Conservation (phyloP, 805 yeast genomes). For the Metschnikowia sp. region DNA sequence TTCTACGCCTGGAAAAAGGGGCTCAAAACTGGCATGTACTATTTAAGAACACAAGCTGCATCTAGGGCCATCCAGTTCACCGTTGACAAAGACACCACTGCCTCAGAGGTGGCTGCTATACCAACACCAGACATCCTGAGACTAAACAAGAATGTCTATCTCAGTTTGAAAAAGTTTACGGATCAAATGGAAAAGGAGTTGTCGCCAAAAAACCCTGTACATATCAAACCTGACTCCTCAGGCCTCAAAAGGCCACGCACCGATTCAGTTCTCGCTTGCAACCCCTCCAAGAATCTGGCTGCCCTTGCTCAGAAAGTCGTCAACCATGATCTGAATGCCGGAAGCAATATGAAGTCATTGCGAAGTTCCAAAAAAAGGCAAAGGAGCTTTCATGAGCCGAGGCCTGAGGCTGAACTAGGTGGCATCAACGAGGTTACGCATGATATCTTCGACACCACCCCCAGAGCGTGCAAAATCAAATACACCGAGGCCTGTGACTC, state of each 20-base stretch:
- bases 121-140: neutral
- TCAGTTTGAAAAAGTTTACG: neutral
- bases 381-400: too few relatives aligned
- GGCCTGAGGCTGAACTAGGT: neutral
- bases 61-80: slow-evolving; percentile 37
- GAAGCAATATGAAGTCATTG: neutral
- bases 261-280: neutral
- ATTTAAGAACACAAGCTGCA: slow-evolving; percentile 37
- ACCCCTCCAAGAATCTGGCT: too few relatives aligned
- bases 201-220: neutral
- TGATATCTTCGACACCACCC: slow-evolving; percentile 34
- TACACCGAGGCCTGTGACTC: slow-evolving; percentile 22
- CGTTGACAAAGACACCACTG: slow-evolving; percentile 5
- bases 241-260: neutral
- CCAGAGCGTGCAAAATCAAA: slow-evolving; percentile 30
- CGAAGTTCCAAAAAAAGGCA: neutral
- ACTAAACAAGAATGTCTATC: neutral
- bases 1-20: slow-evolving; percentile 41
- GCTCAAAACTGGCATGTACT: slow-evolving; percentile 40
- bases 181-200: neutral
- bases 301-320: neutral
- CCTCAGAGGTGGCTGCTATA: slow-evolving; percentile 1
- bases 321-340: too few relatives aligned
- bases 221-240: neutral
- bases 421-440: slow-evolving; percentile 5